phyloP scores from a whole-genome alignment of 805 yeast genomes.

The Candida hispaniensis region DNA sequence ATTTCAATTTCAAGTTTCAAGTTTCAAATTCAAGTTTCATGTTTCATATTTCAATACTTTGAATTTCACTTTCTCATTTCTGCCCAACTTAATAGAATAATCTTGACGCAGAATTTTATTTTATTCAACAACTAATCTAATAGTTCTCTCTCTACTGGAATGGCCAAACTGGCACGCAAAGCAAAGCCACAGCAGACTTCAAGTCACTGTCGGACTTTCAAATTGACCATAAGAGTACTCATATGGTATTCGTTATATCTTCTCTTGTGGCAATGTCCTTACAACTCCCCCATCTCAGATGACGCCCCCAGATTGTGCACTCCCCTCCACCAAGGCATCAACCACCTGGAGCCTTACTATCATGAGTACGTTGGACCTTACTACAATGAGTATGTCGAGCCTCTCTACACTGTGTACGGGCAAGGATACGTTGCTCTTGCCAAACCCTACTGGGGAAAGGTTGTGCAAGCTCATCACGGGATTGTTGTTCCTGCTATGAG shows the following conservation, averaged over 20 bases:
- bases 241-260: conserved; percentile 24
- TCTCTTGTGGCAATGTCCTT: conserved; percentile 23
- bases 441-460: conserved; percentile 5
- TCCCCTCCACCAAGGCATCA: conserved; percentile 20
- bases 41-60: too few relatives aligned
- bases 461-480: conserved; percentile 9
- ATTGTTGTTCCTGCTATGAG: conserved; percentile 9
- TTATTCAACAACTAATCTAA: too few relatives aligned
- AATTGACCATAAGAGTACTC: conserved; percentile 18
- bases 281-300: conserved; percentile 15
- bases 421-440: conserved; percentile 11
- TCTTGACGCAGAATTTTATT: too few relatives aligned
- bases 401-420: conserved; percentile 1
- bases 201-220: conserved; percentile 7
- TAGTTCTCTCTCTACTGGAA: too few relatives aligned
- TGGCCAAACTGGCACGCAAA: conserved; percentile 1
- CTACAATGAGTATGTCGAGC: conserved; percentile 12
- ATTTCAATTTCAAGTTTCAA: too few relatives aligned
- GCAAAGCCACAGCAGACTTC: background rate
- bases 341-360: conserved; percentile 18
- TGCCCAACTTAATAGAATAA: too few relatives aligned
- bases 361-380: conserved; percentile 18
- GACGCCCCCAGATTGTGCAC: conserved; percentile 19
- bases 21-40: too few relatives aligned
- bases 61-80: too few relatives aligned